phyloP scores from a whole-genome alignment of 2,329 filamentous ascomycete genomes.

The Aspergillus sp. region DNA sequence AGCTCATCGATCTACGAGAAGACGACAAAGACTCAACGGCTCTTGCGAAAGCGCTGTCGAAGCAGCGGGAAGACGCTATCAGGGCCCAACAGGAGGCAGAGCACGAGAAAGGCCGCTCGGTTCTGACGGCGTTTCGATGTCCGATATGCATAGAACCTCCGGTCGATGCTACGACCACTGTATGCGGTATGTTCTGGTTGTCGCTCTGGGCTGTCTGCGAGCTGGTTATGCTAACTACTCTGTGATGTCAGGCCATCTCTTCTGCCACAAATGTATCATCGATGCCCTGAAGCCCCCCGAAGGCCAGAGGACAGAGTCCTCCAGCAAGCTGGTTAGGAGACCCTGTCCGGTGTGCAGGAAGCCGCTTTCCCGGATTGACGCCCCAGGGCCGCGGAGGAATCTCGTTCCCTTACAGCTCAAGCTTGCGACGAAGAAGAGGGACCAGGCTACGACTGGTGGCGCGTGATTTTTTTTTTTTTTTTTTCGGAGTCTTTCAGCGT shows the following conservation, averaged over 20 bases:
- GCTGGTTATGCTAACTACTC: constrained; percentile 6
- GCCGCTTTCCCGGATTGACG: constrained; percentile 28
- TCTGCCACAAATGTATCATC: constrained; percentile 55
- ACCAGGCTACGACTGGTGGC: too few species aligned
- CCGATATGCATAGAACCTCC: constrained; percentile 56
- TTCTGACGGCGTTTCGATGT: constrained; percentile 45
- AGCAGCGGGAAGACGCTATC: constrained; percentile 45
- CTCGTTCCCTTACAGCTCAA: constrained; percentile 32
- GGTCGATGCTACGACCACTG: constrained; percentile 50
- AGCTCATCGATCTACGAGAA: constrained; percentile 43
- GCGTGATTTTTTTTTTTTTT: constrained; percentile 8
- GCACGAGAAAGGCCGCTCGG: constrained; percentile 21
- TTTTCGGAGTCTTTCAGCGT: constrained; percentile 5
- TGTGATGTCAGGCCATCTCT: constrained; percentile 49
- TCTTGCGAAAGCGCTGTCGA: constrained; percentile 40
- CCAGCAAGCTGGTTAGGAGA: constrained; percentile 24
- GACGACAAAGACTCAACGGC: constrained; percentile 32
- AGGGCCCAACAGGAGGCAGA: constrained; percentile 33
- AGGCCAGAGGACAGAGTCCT: constrained; percentile 32
- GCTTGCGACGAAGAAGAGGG: constrained; percentile 21
- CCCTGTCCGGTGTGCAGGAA: constrained; percentile 40
- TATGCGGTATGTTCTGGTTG: constrained; percentile 45
- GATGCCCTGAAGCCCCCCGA: constrained; percentile 51
- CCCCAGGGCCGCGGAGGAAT: constrained; percentile 24
- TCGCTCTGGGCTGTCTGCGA: background rate